These are phyloP conservation scores for Thuidium tamariscinum DNA, from an alignment of 225 moss, liverwort and hornwort species.

Conservation along the genomic window DNA sequence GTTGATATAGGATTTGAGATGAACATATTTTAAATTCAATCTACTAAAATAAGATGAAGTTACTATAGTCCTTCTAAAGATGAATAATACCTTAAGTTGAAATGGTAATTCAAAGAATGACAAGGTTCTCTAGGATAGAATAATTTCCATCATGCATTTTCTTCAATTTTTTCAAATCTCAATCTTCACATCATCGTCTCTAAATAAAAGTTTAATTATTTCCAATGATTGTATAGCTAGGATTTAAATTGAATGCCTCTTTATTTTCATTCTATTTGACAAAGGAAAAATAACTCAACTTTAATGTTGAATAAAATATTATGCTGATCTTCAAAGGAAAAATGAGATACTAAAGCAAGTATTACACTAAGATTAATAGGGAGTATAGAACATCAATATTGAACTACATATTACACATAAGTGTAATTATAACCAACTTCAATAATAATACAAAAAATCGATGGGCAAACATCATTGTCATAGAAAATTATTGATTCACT, in stretches of 20 bases:
- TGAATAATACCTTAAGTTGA: accelerated
- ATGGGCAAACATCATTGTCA: background rate
- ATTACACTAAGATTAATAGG: background rate
- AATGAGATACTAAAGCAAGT: background rate
- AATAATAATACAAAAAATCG: background rate
- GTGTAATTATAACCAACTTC: background rate
- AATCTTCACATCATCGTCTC: background rate
- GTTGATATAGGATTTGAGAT: background rate
- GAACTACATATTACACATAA: background rate
- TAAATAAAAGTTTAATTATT: background rate
- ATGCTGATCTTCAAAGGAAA: background rate
- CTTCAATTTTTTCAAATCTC: background rate
- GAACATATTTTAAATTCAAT: background rate
- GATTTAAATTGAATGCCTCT: background rate
- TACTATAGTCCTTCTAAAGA: background rate
- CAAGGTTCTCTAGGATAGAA: too few species aligned
- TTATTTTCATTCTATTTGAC: background rate
- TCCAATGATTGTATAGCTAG: background rate
- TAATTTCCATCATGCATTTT: background rate
- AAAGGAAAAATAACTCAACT: background rate
- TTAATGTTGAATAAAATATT: background rate
- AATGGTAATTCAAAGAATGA: background rate
- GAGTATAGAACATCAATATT: background rate
- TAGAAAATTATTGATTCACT: background rate
- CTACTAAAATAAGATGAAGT: background rate